Evolutionary conservation across 192 early-diverging fungal species (phyloP).

Genomic region (Umbelopsis sp.): DNA sequence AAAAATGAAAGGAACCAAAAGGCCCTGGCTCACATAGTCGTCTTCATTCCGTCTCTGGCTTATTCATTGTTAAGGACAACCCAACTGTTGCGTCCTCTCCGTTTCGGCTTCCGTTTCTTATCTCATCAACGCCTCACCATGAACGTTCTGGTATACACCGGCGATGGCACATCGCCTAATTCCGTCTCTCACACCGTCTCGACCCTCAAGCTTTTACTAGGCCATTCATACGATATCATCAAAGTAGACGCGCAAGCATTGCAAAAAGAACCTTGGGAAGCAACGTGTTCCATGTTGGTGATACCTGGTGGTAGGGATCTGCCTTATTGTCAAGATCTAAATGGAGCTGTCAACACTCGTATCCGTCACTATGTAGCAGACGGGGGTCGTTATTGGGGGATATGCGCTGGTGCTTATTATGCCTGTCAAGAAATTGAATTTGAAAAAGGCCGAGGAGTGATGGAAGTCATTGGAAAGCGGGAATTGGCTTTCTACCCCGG

Average conservation of each 20-base stretch:
- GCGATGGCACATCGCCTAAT: constrained; percentile 69
- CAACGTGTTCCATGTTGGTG: constrained; percentile 82
- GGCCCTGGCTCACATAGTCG: too few relatives aligned
- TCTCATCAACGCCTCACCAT: constrained; percentile 39
- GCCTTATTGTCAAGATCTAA: constrained; percentile 77
- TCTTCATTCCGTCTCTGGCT: neutral
- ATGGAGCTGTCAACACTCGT: constrained; percentile 58
- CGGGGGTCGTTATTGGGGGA: constrained; percentile 89
- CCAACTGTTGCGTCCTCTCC: neutral
- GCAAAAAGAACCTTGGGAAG: constrained; percentile 82
- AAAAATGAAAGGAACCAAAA: neutral
- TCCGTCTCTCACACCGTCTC: constrained; percentile 64
- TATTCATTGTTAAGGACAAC: neutral
- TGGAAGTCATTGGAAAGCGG: constrained; percentile 74
- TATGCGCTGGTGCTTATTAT: constrained; percentile 93
- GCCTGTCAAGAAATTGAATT: constrained; percentile 73
- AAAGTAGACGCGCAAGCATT: constrained; percentile 76
- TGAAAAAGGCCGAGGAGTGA: constrained; percentile 59
- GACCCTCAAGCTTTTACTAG: constrained; percentile 78
- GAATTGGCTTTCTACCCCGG: constrained; percentile 75
- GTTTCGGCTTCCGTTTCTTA: neutral
- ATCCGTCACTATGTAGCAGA: constrained; percentile 67
- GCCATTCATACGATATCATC: constrained; percentile 87
- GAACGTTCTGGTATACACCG: constrained; percentile 87
- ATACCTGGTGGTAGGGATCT: constrained; percentile 90